These are phyloP conservation scores for Pezicula carpinea DNA, from an alignment of 2,329 filamentous ascomycete genomes.

Conservation along the genomic window DNA sequence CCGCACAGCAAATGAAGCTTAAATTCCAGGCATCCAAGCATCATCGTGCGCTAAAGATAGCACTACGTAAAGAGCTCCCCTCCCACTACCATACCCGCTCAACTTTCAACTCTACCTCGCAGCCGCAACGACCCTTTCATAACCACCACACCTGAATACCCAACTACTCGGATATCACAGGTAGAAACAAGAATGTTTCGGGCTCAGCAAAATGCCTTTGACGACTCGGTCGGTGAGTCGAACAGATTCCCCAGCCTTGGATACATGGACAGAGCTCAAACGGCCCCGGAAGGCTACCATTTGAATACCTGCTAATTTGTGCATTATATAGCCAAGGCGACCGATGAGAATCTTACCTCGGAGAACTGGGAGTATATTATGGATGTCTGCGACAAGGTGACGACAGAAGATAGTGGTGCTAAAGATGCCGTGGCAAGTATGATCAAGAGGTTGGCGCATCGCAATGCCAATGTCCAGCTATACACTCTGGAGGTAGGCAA, in stretches of 20 bases:
- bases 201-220: slow-evolving; percentile 62
- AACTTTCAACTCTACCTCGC: too few relatives aligned
- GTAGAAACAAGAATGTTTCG: slow-evolving; percentile 44
- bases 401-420: slow-evolving; percentile 38
- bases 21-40: too few relatives aligned
- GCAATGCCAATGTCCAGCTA: slow-evolving; percentile 75
- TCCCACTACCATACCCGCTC: too few relatives aligned
- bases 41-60: too few relatives aligned
- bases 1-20: too few relatives aligned
- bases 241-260: not conserved
- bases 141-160: too few relatives aligned
- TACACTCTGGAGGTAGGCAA: slow-evolving; percentile 61
- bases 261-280: slow-evolving; percentile 5
- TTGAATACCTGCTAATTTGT: slow-evolving; percentile 15
- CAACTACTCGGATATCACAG: too few relatives aligned
- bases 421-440: slow-evolving; percentile 67
- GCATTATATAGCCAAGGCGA: slow-evolving; percentile 63
- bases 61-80: too few relatives aligned
- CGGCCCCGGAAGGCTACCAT: slow-evolving; percentile 2
- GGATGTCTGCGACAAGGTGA: slow-evolving; percentile 38
- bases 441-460: slow-evolving; percentile 69
- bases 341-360: slow-evolving; percentile 86
- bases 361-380: slow-evolving; percentile 64
- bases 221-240: slow-evolving; percentile 62
- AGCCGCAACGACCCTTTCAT: too few relatives aligned